These are phyloP conservation scores for Lithohypha guttulata DNA, from an alignment of 2,329 filamentous ascomycete genomes.

Conservation along the genomic window DNA sequence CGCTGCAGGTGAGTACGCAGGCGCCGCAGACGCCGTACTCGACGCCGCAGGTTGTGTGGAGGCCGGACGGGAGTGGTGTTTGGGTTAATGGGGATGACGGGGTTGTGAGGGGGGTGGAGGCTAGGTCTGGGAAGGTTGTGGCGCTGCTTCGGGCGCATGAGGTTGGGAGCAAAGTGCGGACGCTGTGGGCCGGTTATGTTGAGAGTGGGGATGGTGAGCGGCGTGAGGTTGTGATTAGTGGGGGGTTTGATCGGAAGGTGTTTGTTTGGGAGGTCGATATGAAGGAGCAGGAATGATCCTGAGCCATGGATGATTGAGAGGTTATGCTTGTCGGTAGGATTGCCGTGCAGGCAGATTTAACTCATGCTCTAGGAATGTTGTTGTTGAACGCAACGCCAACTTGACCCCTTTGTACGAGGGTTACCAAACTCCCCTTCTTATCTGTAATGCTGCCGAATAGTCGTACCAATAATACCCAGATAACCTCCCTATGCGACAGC, in stretches of 20 bases:
- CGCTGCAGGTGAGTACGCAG: constrained; percentile 48
- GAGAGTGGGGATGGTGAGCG: constrained; percentile 15
- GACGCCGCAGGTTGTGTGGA: constrained; percentile 51
- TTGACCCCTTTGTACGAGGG: too few species aligned
- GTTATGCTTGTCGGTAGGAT: too few species aligned
- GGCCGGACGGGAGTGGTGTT: constrained; percentile 50
- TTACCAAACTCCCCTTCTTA: too few species aligned
- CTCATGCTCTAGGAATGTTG: too few species aligned
- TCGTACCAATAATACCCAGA: not conserved
- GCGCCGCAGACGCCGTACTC: constrained; percentile 56
- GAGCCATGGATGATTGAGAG: too few species aligned
- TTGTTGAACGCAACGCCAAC: too few species aligned
- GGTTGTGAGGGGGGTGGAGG: constrained; percentile 48
- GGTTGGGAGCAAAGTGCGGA: constrained; percentile 46
- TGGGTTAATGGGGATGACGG: constrained; percentile 59
- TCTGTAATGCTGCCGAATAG: not conserved
- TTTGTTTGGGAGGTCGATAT: constrained; percentile 40
- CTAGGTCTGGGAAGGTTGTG: constrained; percentile 46
- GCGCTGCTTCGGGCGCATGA: constrained; percentile 36
- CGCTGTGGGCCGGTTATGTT: constrained; percentile 45
- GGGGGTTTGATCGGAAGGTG: constrained; percentile 53
- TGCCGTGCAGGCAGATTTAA: too few species aligned
- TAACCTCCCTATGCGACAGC: too few species aligned
- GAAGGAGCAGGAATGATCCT: too few species aligned
- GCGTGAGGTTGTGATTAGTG: constrained; percentile 44